Evolutionary conservation across 192 early-diverging fungal species (phyloP).

Genomic region (Coemansia sp.): DNA sequence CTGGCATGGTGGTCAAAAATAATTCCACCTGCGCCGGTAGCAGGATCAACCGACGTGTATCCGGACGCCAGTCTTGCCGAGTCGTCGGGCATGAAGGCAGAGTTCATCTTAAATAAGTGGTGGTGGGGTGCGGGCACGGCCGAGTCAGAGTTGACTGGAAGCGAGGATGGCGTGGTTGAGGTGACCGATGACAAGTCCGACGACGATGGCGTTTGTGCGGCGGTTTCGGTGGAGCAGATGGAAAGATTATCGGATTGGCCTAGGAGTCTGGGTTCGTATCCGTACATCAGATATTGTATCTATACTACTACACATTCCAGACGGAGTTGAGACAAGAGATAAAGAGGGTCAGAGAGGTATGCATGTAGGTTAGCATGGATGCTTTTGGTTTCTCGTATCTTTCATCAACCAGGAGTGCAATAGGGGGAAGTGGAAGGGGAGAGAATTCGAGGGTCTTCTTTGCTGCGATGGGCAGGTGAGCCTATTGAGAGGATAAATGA

Average conservation of each 20-base stretch:
- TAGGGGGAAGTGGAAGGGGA: not conserved
- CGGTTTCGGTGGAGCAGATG: conserved; percentile 48
- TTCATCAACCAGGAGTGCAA: not conserved
- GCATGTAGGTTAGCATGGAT: not conserved
- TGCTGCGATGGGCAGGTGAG: not conserved
- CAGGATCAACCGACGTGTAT: conserved; percentile 33
- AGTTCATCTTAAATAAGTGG: conserved; percentile 49
- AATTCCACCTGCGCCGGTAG: conserved; percentile 10
- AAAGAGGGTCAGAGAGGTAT: not conserved
- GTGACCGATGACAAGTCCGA: conserved; percentile 13
- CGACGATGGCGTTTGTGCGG: conserved; percentile 20
- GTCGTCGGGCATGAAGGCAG: conserved; percentile 50
- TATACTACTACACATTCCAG: conserved; percentile 4
- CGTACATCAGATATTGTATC: conserved; percentile 32
- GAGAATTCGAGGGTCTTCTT: not conserved
- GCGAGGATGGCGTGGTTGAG: not conserved
- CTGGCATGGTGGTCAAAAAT: conserved; percentile 37
- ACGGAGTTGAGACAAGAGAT: not conserved
- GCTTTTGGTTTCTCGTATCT: not conserved
- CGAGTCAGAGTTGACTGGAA: conserved; percentile 9
- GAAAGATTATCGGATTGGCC: conserved; percentile 47
- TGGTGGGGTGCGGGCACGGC: conserved; percentile 16
- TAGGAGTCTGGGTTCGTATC: conserved; percentile 36
- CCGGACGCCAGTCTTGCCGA: conserved; percentile 23
- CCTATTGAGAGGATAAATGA: not conserved